Conservation (phyloP, 495 filamentous ascomycete species). For the Rostrohypoxylon terebratum region DNA sequence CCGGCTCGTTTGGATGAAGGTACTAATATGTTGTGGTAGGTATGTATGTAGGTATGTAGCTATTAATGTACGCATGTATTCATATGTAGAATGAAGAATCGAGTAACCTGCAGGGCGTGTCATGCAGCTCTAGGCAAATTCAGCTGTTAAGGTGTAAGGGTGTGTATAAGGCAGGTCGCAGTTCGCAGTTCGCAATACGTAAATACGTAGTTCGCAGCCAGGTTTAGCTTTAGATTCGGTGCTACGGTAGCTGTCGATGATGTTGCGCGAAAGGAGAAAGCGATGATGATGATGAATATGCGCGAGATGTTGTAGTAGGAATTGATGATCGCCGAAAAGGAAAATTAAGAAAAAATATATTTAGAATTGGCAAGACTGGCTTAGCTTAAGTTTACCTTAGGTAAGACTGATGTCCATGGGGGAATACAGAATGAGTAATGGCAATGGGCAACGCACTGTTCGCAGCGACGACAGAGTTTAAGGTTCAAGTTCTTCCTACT, state of each 20-base stretch:
- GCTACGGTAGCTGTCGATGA: slow-evolving; percentile 22
- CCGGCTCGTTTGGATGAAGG: slow-evolving; percentile 30
- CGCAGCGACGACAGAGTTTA: slow-evolving; percentile 23
- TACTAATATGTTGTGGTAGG: slow-evolving; percentile 38
- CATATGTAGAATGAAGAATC: slow-evolving; percentile 41
- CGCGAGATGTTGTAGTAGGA: slow-evolving; percentile 1
- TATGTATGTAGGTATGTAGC: too few relatives aligned
- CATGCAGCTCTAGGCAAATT: slow-evolving; percentile 29
- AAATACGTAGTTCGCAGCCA: not conserved
- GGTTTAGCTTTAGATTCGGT: slow-evolving; percentile 11
- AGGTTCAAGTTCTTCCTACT: slow-evolving; percentile 21
- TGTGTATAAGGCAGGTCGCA: slow-evolving; percentile 2
- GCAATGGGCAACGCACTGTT: slow-evolving; percentile 27
- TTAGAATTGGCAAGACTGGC: slow-evolving; percentile 30
- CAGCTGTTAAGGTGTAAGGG: slow-evolving; percentile 6
- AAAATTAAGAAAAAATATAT: slow-evolving; percentile 22
- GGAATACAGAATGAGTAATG: slow-evolving; percentile 3
- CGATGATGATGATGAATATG: not conserved
- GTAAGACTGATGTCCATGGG: slow-evolving; percentile 32
- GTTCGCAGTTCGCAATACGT: not conserved
- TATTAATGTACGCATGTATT: too few relatives aligned
- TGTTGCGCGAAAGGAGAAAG: slow-evolving; percentile 7
- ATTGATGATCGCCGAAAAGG: slow-evolving; percentile 10
- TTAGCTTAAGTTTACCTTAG: slow-evolving; percentile 5
- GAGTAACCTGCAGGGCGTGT: slow-evolving; percentile 44